A percentile compares a stretch with the other conserved stretches of the same genome.
phyloP scores from a whole-genome alignment of 257 asterid species.

The Voacanga thouarsii region DNA sequence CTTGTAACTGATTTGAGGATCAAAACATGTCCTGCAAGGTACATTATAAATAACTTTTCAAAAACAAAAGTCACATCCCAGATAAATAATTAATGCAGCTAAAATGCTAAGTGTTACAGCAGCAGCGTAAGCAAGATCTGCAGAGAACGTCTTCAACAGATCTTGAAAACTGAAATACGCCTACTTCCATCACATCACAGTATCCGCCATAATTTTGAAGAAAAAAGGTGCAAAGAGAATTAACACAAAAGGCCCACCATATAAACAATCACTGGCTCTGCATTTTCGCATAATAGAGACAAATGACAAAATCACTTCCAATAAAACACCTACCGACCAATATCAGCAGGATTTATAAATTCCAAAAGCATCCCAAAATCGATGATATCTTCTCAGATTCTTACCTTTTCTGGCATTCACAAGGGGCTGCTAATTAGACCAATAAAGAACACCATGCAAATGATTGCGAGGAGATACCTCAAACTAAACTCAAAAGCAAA shows the following conservation, averaged over 20 bases:
- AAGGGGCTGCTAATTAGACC: neutral
- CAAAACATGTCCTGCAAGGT: neutral
- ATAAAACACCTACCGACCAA: conserved; percentile 43
- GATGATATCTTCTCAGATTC: conserved; percentile 18
- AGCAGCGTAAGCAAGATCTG: neutral
- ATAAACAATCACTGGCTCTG: conserved; percentile 26
- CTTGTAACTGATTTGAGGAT: neutral
- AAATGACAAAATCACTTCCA: conserved; percentile 42
- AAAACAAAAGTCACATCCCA: no score
- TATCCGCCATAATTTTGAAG: neutral
- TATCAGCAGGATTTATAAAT: conserved; percentile 17
- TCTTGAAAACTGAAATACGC: neutral
- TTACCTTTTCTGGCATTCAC: conserved; percentile 9
- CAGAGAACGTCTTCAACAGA: neutral
- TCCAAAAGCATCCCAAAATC: neutral
- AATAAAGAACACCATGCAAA: conserved; percentile 4
- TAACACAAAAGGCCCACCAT: conserved; percentile 46
- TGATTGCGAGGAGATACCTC: conserved; percentile 2
- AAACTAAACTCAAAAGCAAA: neutral
- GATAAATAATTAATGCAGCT: neutral
- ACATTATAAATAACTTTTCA: no score
- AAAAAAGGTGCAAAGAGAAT: conserved; percentile 11
- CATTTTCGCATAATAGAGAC: conserved; percentile 37
- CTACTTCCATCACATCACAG: neutral
- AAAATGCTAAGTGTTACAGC: neutral